Percentiles rank a stretch among this genome's conserved stretches.
These are phyloP conservation scores for Flaveria bidentis DNA, from an alignment of 129 eudicot genomes.

Conservation along the genomic window DNA sequence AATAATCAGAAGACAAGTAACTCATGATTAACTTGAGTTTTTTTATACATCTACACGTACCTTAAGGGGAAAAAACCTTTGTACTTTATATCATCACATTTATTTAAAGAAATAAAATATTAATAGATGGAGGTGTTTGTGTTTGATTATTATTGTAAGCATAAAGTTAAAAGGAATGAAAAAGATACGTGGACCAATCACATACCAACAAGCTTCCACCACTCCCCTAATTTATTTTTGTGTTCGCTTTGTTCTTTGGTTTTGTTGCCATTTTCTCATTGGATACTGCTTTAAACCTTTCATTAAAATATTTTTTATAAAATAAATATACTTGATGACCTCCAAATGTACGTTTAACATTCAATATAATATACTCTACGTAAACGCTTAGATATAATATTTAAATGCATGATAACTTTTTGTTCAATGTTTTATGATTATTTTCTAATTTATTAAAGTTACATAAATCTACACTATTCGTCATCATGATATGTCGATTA, in stretches of 20 bases:
- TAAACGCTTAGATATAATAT: not conserved
- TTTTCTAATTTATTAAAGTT: not conserved
- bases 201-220: conserved; percentile 24
- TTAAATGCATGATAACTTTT: conserved; percentile 6
- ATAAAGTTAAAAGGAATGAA: conserved; percentile 23
- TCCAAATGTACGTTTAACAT: not conserved
- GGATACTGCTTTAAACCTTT: not conserved
- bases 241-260: conserved; percentile 8
- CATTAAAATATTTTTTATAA: not conserved
- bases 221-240: not conserved
- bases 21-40: no score
- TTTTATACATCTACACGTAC: no score
- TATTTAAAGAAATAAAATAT: no score
- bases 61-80: no score
- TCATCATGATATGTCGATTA: not conserved
- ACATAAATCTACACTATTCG: not conserved
- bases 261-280: conserved; percentile 22
- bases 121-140: conserved; percentile 10
- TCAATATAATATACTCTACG: not conserved
- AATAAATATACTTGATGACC: not conserved
- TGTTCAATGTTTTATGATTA: not conserved
- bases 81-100: no score
- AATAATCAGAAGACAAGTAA: not conserved
- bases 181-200: conserved; percentile 28
- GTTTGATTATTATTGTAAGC: not conserved